Conservation (phyloP, 257 asterid genomes). For the Penstemon eatonii region DNA sequence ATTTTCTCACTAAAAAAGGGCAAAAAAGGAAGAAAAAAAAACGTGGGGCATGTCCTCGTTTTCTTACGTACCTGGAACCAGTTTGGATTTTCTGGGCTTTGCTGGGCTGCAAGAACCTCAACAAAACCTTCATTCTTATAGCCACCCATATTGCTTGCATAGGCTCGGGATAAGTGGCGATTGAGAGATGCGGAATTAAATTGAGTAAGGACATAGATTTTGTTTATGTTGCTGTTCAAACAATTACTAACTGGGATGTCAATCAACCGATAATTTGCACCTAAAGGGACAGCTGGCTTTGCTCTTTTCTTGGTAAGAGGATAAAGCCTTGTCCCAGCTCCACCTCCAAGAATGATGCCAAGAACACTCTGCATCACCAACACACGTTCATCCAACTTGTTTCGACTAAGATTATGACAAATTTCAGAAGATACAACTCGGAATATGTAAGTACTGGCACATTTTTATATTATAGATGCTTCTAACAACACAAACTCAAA, state of each 20-base stretch:
- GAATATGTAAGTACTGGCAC: neutral
- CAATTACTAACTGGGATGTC: slow-evolving; percentile 71
- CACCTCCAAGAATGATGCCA: slow-evolving; percentile 73
- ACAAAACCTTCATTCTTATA: slow-evolving; percentile 64
- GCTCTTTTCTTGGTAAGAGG: slow-evolving; percentile 75
- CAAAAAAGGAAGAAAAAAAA: neutral
- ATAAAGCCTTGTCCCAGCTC: slow-evolving; percentile 65
- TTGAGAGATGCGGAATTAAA: slow-evolving; percentile 68
- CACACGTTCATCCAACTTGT: neutral
- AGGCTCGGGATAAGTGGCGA: slow-evolving; percentile 66
- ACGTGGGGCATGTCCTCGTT: neutral
- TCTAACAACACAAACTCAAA: too few species aligned
- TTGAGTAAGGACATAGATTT: slow-evolving; percentile 67
- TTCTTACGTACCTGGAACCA: slow-evolving; percentile 57
- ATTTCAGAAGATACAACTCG: neutral
- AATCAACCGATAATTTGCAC: slow-evolving; percentile 64
- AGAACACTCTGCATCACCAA: slow-evolving; percentile 53
- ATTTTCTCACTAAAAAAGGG: neutral
- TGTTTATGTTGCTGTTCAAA: slow-evolving; percentile 56
- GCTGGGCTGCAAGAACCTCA: slow-evolving; percentile 74
- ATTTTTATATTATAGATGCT: too few species aligned
- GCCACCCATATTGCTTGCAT: slow-evolving; percentile 67
- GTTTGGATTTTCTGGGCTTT: slow-evolving; percentile 71
- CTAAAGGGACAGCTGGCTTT: slow-evolving; percentile 68
- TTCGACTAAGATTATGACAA: neutral